Percentiles rank a stretch among this genome's conserved stretches.
phyloP scores from a whole-genome alignment of 1,139 yeast species.

The Hansenula anomala region DNA sequence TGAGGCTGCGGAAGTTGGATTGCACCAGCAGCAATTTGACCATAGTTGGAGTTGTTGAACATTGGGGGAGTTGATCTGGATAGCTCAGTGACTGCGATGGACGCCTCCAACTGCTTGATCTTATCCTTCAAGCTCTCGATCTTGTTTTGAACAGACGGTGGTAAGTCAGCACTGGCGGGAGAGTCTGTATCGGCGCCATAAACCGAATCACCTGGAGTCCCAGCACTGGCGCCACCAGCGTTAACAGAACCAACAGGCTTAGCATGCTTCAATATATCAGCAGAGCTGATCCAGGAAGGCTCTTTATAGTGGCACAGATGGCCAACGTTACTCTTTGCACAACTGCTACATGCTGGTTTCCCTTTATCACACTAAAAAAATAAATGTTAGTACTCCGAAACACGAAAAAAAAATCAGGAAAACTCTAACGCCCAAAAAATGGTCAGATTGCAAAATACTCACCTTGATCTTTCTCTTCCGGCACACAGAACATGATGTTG shows the following conservation, averaged over 20 bases:
- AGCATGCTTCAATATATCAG: constrained; percentile 12
- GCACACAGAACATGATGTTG: constrained; percentile 41
- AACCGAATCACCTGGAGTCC: background rate
- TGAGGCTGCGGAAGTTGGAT: background rate
- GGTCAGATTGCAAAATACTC: background rate
- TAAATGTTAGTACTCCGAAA: background rate
- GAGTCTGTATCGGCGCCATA: background rate
- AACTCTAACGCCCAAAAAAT: too few species aligned
- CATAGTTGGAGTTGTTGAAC: background rate
- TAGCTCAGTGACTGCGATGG: constrained; percentile 30
- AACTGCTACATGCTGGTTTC: constrained; percentile 59
- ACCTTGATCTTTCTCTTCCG: constrained; percentile 36
- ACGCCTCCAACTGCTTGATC: constrained; percentile 39
- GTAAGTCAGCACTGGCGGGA: background rate
- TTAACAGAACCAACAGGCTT: constrained; percentile 2
- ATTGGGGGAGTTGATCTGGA: constrained; percentile 10
- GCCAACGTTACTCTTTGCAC: constrained; percentile 54
- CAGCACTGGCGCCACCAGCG: background rate
- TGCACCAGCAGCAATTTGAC: too few species aligned
- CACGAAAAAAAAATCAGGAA: background rate
- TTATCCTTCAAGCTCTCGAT: constrained; percentile 33
- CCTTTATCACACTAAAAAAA: constrained; percentile 44
- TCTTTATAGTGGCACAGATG: constrained; percentile 56
- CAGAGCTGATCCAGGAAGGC: constrained; percentile 33
- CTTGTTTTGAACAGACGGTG: constrained; percentile 11